Evolutionary conservation across 257 asterid species (phyloP).

Genomic region (Penstemon newberryi): DNA sequence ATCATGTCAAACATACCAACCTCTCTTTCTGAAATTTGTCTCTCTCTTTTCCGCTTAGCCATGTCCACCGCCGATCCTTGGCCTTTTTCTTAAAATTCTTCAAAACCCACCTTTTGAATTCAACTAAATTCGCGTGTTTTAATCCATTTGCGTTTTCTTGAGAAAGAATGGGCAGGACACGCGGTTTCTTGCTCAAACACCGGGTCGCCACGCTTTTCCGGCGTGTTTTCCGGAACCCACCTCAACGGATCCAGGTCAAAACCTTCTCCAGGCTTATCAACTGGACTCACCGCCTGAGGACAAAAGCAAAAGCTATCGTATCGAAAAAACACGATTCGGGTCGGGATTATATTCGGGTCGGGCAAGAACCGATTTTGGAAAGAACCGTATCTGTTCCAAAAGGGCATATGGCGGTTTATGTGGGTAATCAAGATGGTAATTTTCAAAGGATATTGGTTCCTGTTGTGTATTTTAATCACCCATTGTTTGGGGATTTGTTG

Average conservation of each 20-base stretch:
- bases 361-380: conserved; percentile 41
- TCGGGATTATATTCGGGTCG: conserved; percentile 45
- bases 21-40: conserved; percentile 55
- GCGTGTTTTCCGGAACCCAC: conserved; percentile 32
- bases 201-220: conserved; percentile 57
- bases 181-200: conserved; percentile 70
- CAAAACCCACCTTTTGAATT: not conserved
- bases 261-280: conserved; percentile 40
- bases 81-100: conserved; percentile 56
- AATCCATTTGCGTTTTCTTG: not conserved
- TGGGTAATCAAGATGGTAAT: conserved; percentile 66
- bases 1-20: conserved; percentile 56
- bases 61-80: conserved; percentile 79
- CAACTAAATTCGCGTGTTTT: not conserved
- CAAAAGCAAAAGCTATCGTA: conserved; percentile 54
- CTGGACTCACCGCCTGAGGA: conserved; percentile 42
- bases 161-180: conserved; percentile 44
- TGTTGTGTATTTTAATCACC: conserved; percentile 70
- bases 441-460: conserved; percentile 67
- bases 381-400: conserved; percentile 47
- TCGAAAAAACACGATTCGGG: conserved; percentile 25
- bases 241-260: conserved; percentile 30
- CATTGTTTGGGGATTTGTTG: conserved; percentile 60
- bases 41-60: conserved; percentile 58
- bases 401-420: conserved; percentile 79